A percentile compares a stretch with the other conserved stretches of the same genome.
These are phyloP conservation scores for Torulaspora delbrueckii DNA, from an alignment of 805 yeast species.

Conservation along the genomic window DNA sequence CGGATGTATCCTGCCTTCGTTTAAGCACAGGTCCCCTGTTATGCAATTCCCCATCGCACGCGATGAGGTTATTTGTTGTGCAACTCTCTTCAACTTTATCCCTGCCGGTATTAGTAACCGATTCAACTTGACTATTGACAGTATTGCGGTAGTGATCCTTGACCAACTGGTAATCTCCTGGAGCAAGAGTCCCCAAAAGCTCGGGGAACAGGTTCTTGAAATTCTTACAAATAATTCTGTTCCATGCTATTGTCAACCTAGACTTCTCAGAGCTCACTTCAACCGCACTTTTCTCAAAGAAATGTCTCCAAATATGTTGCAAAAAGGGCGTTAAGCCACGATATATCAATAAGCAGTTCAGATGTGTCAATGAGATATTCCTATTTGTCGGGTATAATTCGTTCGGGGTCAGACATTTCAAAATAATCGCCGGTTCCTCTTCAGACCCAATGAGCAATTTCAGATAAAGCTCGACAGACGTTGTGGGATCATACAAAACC, in stretches of 20 bases:
- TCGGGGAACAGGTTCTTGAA: constrained; percentile 31
- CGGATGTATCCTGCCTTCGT: not conserved
- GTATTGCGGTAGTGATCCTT: constrained; percentile 11
- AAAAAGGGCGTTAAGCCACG: constrained; percentile 24
- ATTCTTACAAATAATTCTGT: constrained; percentile 28
- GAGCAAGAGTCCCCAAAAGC: constrained; percentile 20
- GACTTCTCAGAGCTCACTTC: constrained; percentile 2
- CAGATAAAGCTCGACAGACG: constrained; percentile 23
- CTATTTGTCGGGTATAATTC: constrained; percentile 26
- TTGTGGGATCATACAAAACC: constrained; percentile 20
- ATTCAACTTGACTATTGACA: not conserved
- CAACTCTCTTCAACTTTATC: not conserved
- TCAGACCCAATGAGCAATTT: constrained; percentile 22
- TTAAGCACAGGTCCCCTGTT: not conserved
- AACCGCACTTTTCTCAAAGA: constrained; percentile 11
- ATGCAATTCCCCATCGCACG: constrained; percentile 14
- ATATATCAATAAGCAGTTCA: constrained; percentile 14
- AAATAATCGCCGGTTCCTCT: constrained; percentile 20
- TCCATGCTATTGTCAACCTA: constrained; percentile 25
- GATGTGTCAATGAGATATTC: constrained; percentile 26
- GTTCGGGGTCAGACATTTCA: constrained; percentile 32
- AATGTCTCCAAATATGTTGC: constrained; percentile 19
- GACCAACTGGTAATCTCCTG: constrained; percentile 26
- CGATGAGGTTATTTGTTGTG: constrained; percentile 9
- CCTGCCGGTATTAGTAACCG: not conserved